Base-by-base conservation (phyloP, 1,139 yeast species). In the Debaryomycetaceae sp. region DNA sequence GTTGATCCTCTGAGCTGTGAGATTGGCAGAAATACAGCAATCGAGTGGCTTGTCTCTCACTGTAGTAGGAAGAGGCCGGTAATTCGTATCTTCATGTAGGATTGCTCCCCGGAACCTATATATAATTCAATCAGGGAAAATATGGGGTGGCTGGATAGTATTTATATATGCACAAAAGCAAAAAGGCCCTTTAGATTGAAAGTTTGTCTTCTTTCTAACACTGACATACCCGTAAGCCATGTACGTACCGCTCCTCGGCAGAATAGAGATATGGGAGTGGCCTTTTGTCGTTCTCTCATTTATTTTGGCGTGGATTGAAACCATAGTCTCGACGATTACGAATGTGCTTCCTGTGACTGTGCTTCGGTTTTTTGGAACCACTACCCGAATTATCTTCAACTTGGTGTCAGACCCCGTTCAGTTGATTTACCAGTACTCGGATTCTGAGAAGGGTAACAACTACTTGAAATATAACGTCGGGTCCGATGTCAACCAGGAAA, bases 301-400 rank as follows among this genome's bases (percentile, higher is more conserved):
- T 49, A 37, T 65, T 4, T 55, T 72, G 37, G 72, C 78, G 7
- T 74, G 78, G 78, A 35, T 59, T 2, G 79, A 74, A 48, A 72
- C 62, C 42, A 50, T 67, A 7, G 54, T 70, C 20, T 59, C 72
- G 13, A 38, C 60, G 33, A 64, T 73, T 38, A 70, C 77, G 5
- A 46, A 52, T 24, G 42, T 68, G 3, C 59, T 74, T 24, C 79
- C 79, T 3, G 43, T 47, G 4, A 47, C 60, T 5, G 56, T 71
- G 33, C 68, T 74, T 38, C 51, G 55, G 14, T 44, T 57, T 17
- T 70, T 57, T 48, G 68, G 76, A 6, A 50, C 49, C 9, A 48
- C 65, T 6, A 60, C 69, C n/a, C 53, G 57, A 38, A 47, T 61
- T 34, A 40, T 70, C 11, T 73, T 68, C 50, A 51, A 55, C 35